These are phyloP conservation scores for Mallotus japonicus DNA, from an alignment of 441 rosid species.

Conservation along the genomic window DNA sequence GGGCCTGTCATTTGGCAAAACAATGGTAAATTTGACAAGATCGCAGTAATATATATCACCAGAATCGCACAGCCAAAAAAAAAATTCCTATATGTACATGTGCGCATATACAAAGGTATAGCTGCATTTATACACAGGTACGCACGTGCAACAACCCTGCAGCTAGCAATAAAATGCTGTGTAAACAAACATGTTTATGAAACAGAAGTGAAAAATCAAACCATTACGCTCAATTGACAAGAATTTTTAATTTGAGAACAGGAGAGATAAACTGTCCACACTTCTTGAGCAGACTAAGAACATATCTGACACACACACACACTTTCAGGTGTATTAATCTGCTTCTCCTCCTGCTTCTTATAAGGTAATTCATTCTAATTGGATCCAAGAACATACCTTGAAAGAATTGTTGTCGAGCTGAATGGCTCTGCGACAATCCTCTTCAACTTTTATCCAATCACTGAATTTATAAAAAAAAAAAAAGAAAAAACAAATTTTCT, in stretches of 20 bases:
- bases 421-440: conserved; percentile 72
- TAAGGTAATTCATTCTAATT: neutral
- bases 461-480: conserved; percentile 34
- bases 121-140: neutral
- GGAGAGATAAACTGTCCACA: neutral
- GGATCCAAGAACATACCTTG: conserved; percentile 43
- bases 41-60: neutral
- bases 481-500: too few species aligned
- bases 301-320: too few species aligned
- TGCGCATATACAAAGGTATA: neutral
- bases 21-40: neutral
- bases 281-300: too few species aligned
- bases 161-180: neutral
- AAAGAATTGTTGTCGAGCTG: conserved; percentile 64
- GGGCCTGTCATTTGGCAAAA: conserved; percentile 52
- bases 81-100: neutral
- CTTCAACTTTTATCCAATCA: conserved; percentile 83
- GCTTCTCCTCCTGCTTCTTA: neutral
- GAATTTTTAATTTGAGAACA: neutral
- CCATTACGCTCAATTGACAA: neutral
- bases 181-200: too few species aligned
- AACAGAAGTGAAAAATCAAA: neutral
- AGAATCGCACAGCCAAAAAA: neutral
- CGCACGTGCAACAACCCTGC: neutral
- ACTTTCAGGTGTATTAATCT: too few species aligned